Base-by-base conservation (phyloP, 306 rosid species). In the Castanea crenata region DNA sequence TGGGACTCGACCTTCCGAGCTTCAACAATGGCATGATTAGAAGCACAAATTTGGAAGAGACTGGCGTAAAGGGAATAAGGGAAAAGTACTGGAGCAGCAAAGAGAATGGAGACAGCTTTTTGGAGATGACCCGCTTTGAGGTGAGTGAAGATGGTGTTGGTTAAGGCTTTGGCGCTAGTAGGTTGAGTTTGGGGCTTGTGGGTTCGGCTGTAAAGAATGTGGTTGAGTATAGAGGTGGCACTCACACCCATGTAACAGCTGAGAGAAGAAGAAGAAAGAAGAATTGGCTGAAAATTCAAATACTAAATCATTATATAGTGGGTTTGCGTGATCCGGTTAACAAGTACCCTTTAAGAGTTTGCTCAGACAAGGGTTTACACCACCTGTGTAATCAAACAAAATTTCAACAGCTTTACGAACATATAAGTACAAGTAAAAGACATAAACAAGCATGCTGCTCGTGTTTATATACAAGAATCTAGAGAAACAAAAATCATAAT, bases 1-100 rank as follows among this genome's bases (percentile, higher is more conserved):
- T 90, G 97, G 65, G 89, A 90, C 75, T 92, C 93, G 6, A 90
- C 84, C 85, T 84, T 92, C 18, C 93, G 92, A 23, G 85, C 88
- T 55, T 82, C 88, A 4, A 90, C 84, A 23, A 90, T 73, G 68
- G 90, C 81, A 12, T 80, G 84, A 23, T 32, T 84, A 19, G 80
- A 76, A 78, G 92, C 85, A 58, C 95, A 90, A 20, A 83, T 35
- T n/a, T 85, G 91, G 90, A 92, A 87, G 85, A 92, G 91, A n/a
- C 74, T 87, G 14, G 92, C 82, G 55, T 92, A 90, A 68, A 92
- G 77, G 55, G 88, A 57, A 77, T 74, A 84, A 0, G 90, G 87
- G 69, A 92, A 73, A 10, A 88, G 89, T 59, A 44, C 57, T 1
- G 91, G 90, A 69, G 88, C 81, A 21, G 81, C 73, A 56, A 82